Conservation (phyloP, 192 early-diverging fungal species). For the Podila minutissima region DNA sequence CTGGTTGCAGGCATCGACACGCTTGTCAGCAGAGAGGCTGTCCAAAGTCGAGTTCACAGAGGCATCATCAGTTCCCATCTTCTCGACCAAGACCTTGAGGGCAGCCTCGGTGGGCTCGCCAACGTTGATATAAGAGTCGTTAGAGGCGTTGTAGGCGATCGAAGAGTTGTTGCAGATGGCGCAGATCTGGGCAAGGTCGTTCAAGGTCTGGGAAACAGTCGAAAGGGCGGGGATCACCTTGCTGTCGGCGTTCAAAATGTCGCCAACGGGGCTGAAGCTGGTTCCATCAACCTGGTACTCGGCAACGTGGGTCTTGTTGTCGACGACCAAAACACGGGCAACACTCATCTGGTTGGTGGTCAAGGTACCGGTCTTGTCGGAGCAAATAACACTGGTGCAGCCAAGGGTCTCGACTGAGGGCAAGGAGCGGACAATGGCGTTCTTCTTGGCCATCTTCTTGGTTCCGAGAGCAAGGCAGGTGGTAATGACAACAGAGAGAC, state of each 20-base stretch:
- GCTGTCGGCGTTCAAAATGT: slow-evolving; percentile 56
- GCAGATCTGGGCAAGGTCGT: slow-evolving; percentile 84
- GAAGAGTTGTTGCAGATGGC: slow-evolving; percentile 92
- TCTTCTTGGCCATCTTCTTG: slow-evolving; percentile 95
- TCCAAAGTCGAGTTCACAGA: slow-evolving; percentile 69
- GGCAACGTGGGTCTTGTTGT: slow-evolving; percentile 57
- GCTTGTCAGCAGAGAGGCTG: slow-evolving; percentile 60
- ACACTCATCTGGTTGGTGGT: slow-evolving; percentile 99
- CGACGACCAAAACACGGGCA: slow-evolving; percentile 66
- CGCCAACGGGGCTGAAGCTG: slow-evolving; percentile 88
- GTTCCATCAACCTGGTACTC: slow-evolving; percentile 88
- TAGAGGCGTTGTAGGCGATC: slow-evolving; percentile 81
- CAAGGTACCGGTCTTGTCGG: slow-evolving; percentile 99
- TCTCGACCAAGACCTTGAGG: slow-evolving; percentile 92
- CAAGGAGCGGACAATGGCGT: slow-evolving; percentile 95
- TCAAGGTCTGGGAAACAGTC: slow-evolving; percentile 61
- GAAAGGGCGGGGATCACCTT: slow-evolving; percentile 62
- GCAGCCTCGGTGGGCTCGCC: slow-evolving; percentile 99
- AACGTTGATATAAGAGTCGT: slow-evolving; percentile 72
- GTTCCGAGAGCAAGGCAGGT: slow-evolving; percentile 98
- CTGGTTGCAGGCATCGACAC: slow-evolving; percentile 77
- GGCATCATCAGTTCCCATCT: slow-evolving; percentile 82
- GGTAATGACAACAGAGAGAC: slow-evolving; percentile 98
- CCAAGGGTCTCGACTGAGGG: slow-evolving; percentile 97
- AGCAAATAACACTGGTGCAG: slow-evolving; percentile 97